Evolutionary conservation across 2,329 filamentous ascomycete species (phyloP).

Genomic region (Diaporthe vexans): DNA sequence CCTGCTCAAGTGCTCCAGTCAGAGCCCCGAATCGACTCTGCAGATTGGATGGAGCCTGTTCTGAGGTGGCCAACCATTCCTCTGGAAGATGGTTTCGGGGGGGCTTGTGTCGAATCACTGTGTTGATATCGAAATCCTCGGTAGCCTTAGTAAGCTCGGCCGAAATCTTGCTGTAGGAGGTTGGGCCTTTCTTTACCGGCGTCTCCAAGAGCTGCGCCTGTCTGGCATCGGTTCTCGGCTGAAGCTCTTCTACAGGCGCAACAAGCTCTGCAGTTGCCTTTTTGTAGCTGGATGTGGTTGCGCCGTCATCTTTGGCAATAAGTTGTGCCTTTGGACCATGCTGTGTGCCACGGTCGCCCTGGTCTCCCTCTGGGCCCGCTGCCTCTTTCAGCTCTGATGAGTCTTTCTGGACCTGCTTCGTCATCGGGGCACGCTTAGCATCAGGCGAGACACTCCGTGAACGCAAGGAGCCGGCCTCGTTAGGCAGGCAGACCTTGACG

Average conservation of each 20-base stretch:
- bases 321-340: not conserved
- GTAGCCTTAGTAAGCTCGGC: slow-evolving; percentile 18
- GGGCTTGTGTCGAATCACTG: slow-evolving; percentile 38
- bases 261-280: slow-evolving; percentile 13
- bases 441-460: slow-evolving; percentile 33
- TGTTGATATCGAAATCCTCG: slow-evolving; percentile 26
- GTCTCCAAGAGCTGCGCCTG: not conserved
- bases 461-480: slow-evolving; percentile 32
- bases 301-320: not conserved
- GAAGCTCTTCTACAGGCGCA: slow-evolving; percentile 22
- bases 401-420: not conserved
- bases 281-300: not conserved
- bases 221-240: not conserved
- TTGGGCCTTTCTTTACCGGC: not conserved
- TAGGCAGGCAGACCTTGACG: slow-evolving; percentile 33
- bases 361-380: not conserved
- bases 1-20: slow-evolving; percentile 6
- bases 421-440: too few relatives aligned
- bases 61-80: slow-evolving; percentile 10
- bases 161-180: slow-evolving; percentile 31
- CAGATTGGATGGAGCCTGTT: slow-evolving; percentile 6
- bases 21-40: slow-evolving; percentile 20
- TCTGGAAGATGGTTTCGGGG: slow-evolving; percentile 13
- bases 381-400: not conserved
- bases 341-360: too few relatives aligned